These are phyloP conservation scores for Yarrowia phangngaensis DNA, from an alignment of 805 yeast species.

Conservation along the genomic window DNA sequence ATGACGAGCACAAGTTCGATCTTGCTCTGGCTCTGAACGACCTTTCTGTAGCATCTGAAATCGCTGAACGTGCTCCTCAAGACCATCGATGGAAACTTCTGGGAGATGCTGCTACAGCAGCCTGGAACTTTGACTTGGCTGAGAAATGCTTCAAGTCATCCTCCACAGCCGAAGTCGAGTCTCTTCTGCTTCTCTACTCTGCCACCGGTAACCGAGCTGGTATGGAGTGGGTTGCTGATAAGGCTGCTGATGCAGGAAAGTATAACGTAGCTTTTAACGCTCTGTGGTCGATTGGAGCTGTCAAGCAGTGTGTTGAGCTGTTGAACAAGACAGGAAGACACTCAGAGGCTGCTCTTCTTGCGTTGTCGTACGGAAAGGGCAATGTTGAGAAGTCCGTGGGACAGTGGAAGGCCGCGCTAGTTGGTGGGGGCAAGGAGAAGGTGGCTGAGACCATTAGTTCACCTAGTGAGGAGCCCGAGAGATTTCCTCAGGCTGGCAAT, in stretches of 20 bases:
- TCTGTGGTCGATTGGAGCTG: slow-evolving; percentile 79
- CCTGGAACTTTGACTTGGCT: slow-evolving; percentile 80
- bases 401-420: slow-evolving; percentile 65
- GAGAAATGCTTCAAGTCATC: slow-evolving; percentile 50
- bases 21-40: slow-evolving; percentile 75
- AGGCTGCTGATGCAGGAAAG: slow-evolving; percentile 69
- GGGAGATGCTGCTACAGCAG: slow-evolving; percentile 78
- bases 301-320: slow-evolving; percentile 57
- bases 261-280: slow-evolving; percentile 90
- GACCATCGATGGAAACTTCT: slow-evolving; percentile 84
- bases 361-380: slow-evolving; percentile 61
- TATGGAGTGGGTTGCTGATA: slow-evolving; percentile 58
- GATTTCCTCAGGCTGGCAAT: slow-evolving; percentile 39
- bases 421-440: slow-evolving; percentile 48
- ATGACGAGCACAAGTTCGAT: slow-evolving; percentile 86
- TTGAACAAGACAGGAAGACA: slow-evolving; percentile 63
- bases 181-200: slow-evolving; percentile 44
- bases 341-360: slow-evolving; percentile 82
- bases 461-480: slow-evolving; percentile 41
- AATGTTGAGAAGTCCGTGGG: slow-evolving; percentile 47
- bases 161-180: slow-evolving; percentile 26
- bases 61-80: slow-evolving; percentile 47
- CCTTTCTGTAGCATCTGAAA: slow-evolving; percentile 64
- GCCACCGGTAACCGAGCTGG: slow-evolving; percentile 68
- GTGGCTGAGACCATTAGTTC: slow-evolving; percentile 60